Conservation (phyloP, 306 rosid genomes). For the Inga laurina region DNA sequence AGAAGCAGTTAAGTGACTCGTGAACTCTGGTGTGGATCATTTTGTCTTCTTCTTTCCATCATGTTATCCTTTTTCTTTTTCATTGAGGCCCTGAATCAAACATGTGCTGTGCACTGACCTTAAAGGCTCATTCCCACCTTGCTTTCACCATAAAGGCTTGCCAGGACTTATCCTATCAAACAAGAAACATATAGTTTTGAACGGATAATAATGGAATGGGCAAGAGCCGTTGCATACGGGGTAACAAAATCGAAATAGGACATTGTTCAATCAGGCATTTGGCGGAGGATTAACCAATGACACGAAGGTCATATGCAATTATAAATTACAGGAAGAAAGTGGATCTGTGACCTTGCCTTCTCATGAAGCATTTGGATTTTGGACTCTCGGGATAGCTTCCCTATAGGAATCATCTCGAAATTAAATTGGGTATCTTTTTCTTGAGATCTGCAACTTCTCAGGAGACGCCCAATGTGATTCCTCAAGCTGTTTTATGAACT, state of each 20-base stretch:
- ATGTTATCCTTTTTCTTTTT: slow-evolving; percentile 34
- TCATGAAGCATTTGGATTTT: neutral
- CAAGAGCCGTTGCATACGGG: neutral
- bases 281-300: neutral
- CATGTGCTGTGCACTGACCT: slow-evolving; percentile 52
- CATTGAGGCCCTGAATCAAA: slow-evolving; percentile 29
- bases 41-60: slow-evolving; percentile 59
- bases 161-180: neutral
- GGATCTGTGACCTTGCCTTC: neutral
- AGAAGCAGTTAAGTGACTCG: slow-evolving; percentile 58
- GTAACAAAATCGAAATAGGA: neutral
- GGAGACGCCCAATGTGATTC: neutral
- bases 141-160: slow-evolving; percentile 5
- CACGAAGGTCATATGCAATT: neutral
- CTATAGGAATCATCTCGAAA: neutral
- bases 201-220: neutral
- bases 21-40: slow-evolving; percentile 48
- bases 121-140: slow-evolving; percentile 13
- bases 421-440: neutral
- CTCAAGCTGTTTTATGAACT: neutral
- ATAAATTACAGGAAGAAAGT: neutral
- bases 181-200: neutral
- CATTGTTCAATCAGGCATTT: neutral
- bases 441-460: neutral
- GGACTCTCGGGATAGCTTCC: slow-evolving; percentile 1